Conservation (phyloP, 1,284 basidiomycete species). For the Ganoderma lingzhi region DNA sequence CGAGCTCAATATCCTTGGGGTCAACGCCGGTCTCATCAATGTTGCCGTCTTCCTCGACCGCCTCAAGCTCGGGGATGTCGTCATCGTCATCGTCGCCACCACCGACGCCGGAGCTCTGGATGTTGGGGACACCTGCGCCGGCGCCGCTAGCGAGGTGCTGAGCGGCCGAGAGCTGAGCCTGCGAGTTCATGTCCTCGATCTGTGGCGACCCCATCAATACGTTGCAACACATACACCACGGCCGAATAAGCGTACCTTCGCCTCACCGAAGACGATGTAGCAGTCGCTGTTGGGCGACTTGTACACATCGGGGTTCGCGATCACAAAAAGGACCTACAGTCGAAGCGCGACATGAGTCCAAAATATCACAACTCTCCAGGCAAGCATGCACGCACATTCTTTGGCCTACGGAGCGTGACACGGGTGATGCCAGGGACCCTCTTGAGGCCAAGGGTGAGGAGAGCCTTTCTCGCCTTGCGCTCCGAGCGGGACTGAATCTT, state of each 20-base stretch:
- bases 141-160: conserved; percentile 80
- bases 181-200: conserved; percentile 92
- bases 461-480: conserved; percentile 91
- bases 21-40: conserved; percentile 88
- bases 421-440: conserved; percentile 93
- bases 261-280: conserved; percentile 99
- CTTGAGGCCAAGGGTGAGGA: conserved; percentile 90
- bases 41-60: conserved; percentile 78
- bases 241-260: conserved; percentile 67
- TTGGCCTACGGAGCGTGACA: conserved; percentile 93
- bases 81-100: conserved; percentile 75
- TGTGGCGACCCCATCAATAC: conserved; percentile 39
- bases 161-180: conserved; percentile 84
- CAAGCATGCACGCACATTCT: conserved; percentile 74
- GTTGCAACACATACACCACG: neutral
- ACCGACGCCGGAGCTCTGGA: conserved; percentile 59
- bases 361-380: too few relatives aligned
- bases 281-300: conserved; percentile 97
- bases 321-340: conserved; percentile 86
- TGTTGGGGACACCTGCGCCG: conserved; percentile 56
- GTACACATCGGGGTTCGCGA: conserved; percentile 96
- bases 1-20: conserved; percentile 94
- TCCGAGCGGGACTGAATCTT: conserved; percentile 94
- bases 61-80: conserved; percentile 85
- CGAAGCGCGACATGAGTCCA: neutral